Percentiles rank a stretch among this genome's conserved stretches.
phyloP scores from a whole-genome alignment of 352 stramenopile species.

The Globisporangium okanoganense region DNA sequence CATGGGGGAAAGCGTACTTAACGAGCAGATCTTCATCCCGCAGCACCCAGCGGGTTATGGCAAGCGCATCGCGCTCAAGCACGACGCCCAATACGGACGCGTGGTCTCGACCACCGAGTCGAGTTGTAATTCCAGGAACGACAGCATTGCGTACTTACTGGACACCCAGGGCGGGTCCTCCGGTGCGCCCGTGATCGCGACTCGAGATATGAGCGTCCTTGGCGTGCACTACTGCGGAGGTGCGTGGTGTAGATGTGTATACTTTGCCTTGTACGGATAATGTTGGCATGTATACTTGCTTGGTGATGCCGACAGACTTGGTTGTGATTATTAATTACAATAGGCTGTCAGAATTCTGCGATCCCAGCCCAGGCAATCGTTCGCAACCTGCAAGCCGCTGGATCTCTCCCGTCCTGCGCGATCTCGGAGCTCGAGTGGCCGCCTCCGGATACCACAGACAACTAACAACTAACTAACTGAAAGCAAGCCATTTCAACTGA shows the following conservation, averaged over 20 bases:
- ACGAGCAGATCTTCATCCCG: slow-evolving; percentile 54
- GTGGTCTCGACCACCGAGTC: slow-evolving; percentile 22
- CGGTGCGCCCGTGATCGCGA: slow-evolving; percentile 40
- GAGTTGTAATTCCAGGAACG: slow-evolving; percentile 28
- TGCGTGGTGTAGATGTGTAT: slow-evolving; percentile 1
- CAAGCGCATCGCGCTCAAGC: slow-evolving; percentile 52
- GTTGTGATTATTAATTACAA: not conserved
- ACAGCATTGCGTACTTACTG: slow-evolving; percentile 42
- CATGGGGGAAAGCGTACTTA: slow-evolving; percentile 1
- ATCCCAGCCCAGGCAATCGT: slow-evolving; percentile 34
- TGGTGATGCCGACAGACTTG: not conserved
- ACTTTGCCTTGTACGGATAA: too few species aligned
- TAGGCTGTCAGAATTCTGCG: slow-evolving; percentile 37
- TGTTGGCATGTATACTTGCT: too few species aligned
- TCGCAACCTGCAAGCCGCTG: slow-evolving; percentile 14
- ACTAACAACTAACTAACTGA: too few species aligned
- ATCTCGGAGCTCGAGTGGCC: slow-evolving; percentile 12
- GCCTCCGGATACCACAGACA: not conserved
- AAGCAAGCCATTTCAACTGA: not conserved
- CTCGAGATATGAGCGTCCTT: slow-evolving; percentile 32
- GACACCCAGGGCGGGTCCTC: slow-evolving; percentile 49
- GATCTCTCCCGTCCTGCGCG: slow-evolving; percentile 21
- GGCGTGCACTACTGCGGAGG: slow-evolving; percentile 54
- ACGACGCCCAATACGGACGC: slow-evolving; percentile 18
- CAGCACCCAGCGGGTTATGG: slow-evolving; percentile 38